phyloP scores from a whole-genome alignment of 2,329 filamentous ascomycete species.

The Cladosporium sp. region DNA sequence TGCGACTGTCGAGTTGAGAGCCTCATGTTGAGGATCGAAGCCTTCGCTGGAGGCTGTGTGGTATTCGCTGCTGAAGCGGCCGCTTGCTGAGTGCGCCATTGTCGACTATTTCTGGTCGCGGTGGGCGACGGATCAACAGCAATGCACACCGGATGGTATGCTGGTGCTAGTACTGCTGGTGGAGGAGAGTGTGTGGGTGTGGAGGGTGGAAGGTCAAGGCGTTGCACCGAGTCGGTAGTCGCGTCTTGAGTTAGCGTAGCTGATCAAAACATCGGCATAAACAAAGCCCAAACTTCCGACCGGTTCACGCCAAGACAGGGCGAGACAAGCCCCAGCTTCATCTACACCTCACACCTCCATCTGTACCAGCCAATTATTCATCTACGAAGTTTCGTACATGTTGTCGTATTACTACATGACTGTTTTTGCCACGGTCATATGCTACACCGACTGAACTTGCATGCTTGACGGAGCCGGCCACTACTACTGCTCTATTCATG shows the following conservation, averaged over 20 bases:
- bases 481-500: neutral
- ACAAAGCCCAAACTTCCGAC: conserved; percentile 2
- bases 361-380: neutral
- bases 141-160: conserved; percentile 9
- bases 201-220: conserved; percentile 6
- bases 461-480: neutral
- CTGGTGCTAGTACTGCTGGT: conserved; percentile 12
- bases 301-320: neutral
- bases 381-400: neutral
- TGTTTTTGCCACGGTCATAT: too few relatives aligned
- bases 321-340: neutral
- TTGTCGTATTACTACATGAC: neutral
- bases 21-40: conserved; percentile 37
- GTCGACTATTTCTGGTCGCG: neutral
- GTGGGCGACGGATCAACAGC: neutral
- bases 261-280: conserved; percentile 14
- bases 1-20: conserved; percentile 41
- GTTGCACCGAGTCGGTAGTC: conserved; percentile 12
- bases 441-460: neutral
- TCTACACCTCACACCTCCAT: neutral
- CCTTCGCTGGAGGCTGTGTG: conserved; percentile 21
- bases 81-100: conserved; percentile 14
- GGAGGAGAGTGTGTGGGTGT: neutral
- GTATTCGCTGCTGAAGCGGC: conserved; percentile 22
- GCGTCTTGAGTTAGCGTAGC: conserved; percentile 3